These are phyloP conservation scores for Euphorbia corollata DNA, from an alignment of 441 rosid genomes.

Conservation along the genomic window DNA sequence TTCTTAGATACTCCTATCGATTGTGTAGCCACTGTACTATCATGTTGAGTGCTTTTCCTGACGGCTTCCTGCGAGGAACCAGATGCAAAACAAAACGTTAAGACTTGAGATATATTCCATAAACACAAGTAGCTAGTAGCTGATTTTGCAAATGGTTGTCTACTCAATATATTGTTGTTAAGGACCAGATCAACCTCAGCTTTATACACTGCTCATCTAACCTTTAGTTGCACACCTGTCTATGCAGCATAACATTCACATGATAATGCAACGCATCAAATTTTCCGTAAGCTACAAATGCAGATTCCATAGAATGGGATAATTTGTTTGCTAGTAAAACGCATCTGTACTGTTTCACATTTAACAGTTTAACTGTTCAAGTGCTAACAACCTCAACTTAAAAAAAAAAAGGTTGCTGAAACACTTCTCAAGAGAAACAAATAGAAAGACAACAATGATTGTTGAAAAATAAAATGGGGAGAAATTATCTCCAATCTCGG, in stretches of 20 bases:
- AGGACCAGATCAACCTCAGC: not conserved
- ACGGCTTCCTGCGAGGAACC: constrained; percentile 46
- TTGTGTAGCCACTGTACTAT: constrained; percentile 49
- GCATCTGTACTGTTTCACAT: not conserved
- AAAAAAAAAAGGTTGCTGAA: not conserved
- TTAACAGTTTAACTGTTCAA: not conserved
- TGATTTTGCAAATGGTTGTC: constrained; percentile 8
- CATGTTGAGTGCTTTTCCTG: constrained; percentile 52
- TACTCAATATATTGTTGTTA: not conserved
- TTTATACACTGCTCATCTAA: not conserved
- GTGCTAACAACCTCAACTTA: not conserved
- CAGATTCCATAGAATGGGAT: not conserved
- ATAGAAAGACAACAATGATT: not conserved
- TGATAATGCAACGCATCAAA: not conserved
- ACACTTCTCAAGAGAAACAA: not conserved
- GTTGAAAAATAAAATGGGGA: not conserved
- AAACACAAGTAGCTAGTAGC: not conserved
- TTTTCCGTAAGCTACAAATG: not conserved
- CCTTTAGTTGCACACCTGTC: not conserved
- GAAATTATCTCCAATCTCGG: constrained; percentile 12
- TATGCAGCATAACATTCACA: not conserved
- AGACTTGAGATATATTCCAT: not conserved
- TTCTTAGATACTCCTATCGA: constrained; percentile 59
- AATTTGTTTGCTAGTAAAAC: not conserved
- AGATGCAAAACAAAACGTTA: constrained; percentile 64